Conservation (phyloP, 768 basidiomycete species). For the Cystofilobasidium ferigula region DNA sequence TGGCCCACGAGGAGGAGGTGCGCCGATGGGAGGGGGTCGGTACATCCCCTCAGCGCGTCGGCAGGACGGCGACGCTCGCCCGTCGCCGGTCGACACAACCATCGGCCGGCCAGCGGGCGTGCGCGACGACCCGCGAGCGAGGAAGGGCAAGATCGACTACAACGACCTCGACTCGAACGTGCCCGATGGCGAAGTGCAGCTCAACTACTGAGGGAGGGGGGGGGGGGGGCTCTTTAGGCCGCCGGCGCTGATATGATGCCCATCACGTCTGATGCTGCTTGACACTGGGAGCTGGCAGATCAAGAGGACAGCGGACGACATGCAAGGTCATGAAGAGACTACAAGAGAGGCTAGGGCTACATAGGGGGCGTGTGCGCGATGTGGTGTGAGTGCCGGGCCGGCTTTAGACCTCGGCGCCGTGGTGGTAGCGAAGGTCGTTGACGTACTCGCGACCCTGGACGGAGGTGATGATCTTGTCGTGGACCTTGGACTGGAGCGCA, state of each 20-base stretch:
- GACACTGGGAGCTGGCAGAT: too few species aligned
- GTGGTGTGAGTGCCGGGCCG: too few species aligned
- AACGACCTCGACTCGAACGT: conserved; percentile 83
- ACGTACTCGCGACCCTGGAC: conserved; percentile 8
- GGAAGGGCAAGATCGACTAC: conserved; percentile 80
- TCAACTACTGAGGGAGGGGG: conserved; percentile 30
- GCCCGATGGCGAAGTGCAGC: conserved; percentile 60
- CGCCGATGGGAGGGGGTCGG: conserved; percentile 6
- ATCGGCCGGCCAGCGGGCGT: conserved; percentile 14
- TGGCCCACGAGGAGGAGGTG: background rate
- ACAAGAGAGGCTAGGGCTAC: too few species aligned
- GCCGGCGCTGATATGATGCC: too few species aligned
- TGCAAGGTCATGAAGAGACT: too few species aligned
- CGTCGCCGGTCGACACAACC: conserved; percentile 34
- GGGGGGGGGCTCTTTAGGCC: too few species aligned
- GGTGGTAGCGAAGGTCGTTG: too few species aligned
- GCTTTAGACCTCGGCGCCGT: too few species aligned
- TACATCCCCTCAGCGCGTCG: background rate
- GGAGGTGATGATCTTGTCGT: conserved; percentile 17
- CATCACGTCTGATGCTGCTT: too few species aligned
- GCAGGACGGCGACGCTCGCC: conserved; percentile 40
- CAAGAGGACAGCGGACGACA: too few species aligned
- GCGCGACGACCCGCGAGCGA: conserved; percentile 73
- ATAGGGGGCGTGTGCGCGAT: too few species aligned
- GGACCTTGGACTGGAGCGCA: conserved; percentile 10